Evolutionary conservation across 2,329 filamentous ascomycete species (phyloP).

Genomic region (Aspergillus felis): DNA sequence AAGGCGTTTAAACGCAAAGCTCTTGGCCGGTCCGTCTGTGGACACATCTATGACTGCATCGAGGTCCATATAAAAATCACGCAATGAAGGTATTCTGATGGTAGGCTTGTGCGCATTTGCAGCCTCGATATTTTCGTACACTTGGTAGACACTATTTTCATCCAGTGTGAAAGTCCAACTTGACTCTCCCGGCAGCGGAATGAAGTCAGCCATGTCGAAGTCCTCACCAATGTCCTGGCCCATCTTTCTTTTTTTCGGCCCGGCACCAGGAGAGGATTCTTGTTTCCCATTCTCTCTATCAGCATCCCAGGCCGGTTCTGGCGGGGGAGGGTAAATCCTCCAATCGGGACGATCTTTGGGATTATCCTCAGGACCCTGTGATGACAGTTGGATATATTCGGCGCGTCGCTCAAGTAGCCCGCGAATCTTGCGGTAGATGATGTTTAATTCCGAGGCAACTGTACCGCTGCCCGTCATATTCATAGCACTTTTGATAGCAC

Average conservation of each 20-base stretch:
- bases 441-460: slow-evolving; percentile 76
- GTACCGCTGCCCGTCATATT: slow-evolving; percentile 71
- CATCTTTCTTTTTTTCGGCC: slow-evolving; percentile 68
- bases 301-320: slow-evolving; percentile 82
- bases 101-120: slow-evolving; percentile 64
- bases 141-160: slow-evolving; percentile 82
- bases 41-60: slow-evolving; percentile 84
- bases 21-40: slow-evolving; percentile 93
- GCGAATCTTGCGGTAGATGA: slow-evolving; percentile 88
- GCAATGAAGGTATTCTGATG: slow-evolving; percentile 80
- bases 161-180: slow-evolving; percentile 77
- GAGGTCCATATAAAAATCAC: slow-evolving; percentile 94
- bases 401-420: slow-evolving; percentile 81
- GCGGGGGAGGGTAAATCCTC: slow-evolving; percentile 87
- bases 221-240: slow-evolving; percentile 89
- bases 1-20: slow-evolving; percentile 88
- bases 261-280: slow-evolving; percentile 40
- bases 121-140: slow-evolving; percentile 69
- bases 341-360: slow-evolving; percentile 80
- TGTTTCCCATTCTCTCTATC: slow-evolving; percentile 43
- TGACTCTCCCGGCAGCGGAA: slow-evolving; percentile 68
- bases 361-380: slow-evolving; percentile 79
- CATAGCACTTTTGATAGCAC: slow-evolving; percentile 57
- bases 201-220: slow-evolving; percentile 74
- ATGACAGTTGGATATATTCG: slow-evolving; percentile 81